A percentile compares a stretch with the other conserved stretches of the same genome.
Conservation (phyloP, 176 grass and related monocot genomes). For the Carex scoparia region DNA sequence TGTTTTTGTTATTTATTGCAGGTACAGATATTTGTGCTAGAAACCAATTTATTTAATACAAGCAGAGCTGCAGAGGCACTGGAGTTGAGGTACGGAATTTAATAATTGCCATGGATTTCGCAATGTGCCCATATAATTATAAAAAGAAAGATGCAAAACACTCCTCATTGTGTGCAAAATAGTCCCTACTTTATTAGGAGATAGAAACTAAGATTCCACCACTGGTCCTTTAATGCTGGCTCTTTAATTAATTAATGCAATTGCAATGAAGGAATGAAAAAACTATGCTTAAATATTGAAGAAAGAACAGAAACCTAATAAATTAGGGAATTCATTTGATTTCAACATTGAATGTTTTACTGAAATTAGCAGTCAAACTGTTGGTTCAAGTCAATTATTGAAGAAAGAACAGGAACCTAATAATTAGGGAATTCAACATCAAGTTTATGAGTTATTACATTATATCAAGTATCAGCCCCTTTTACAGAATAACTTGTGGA, state of each 20-base stretch:
- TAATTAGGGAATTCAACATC: neutral
- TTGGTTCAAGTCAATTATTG: neutral
- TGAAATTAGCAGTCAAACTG: neutral
- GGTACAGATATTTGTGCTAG: neutral
- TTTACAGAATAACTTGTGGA: neutral
- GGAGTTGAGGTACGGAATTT: conserved; percentile 7
- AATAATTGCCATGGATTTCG: neutral
- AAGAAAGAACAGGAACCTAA: neutral
- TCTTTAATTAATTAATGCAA: neutral
- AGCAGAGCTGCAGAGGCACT: neutral
- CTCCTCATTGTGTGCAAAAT: neutral
- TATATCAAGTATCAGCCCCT: neutral
- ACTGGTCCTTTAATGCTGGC: neutral
- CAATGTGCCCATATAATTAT: neutral
- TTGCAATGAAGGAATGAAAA: neutral
- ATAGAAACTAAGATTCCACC: neutral
- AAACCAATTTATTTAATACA: neutral
- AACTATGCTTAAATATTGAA: neutral
- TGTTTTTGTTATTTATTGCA: neutral
- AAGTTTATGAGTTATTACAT: neutral
- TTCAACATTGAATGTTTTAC: neutral
- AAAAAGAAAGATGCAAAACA: neutral
- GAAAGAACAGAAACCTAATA: no score
- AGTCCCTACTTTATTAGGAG: neutral
- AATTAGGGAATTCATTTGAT: neutral